phyloP scores from a whole-genome alignment of 345 rosid genomes.

The Dipteronia dyeriana region DNA sequence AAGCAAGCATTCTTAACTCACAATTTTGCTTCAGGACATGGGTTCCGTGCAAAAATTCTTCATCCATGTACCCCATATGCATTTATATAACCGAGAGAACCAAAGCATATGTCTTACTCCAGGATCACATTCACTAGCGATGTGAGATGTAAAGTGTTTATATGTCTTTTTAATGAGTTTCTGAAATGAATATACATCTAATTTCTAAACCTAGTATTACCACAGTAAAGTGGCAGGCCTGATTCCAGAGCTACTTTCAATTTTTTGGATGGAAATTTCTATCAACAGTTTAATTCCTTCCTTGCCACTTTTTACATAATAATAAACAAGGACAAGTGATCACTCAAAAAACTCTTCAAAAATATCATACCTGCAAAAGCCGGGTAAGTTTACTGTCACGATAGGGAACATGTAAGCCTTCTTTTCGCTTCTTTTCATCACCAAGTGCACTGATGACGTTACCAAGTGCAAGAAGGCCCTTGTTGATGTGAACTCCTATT shows the following conservation, averaged over 20 bases:
- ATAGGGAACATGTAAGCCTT: constrained; percentile 90
- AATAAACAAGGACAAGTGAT: not conserved
- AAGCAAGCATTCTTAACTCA: not conserved
- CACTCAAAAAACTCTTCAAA: not conserved
- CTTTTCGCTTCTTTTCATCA: constrained; percentile 97
- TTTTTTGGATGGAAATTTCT: not conserved
- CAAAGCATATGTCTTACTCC: not conserved
- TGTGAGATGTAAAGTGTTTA: not conserved
- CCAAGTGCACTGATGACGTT: constrained; percentile 99
- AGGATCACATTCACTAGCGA: not conserved
- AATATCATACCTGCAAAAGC: constrained; percentile 77
- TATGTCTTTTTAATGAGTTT: not conserved
- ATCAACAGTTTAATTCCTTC: not conserved
- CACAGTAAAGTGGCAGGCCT: not conserved
- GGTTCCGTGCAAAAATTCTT: not conserved
- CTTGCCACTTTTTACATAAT: not conserved
- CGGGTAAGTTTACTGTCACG: constrained; percentile 98
- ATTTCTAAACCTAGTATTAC: not conserved
- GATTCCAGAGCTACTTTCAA: not conserved
- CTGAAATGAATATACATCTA: not conserved
- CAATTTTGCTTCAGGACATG: not conserved
- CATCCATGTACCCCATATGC: not conserved
- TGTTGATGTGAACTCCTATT: constrained; percentile 94
- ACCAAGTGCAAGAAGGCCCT: constrained; percentile 98
- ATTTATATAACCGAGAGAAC: not conserved